Conservation (phyloP, 202 grass and related monocot species). For the Schoenoplectus tabernaemontani region DNA sequence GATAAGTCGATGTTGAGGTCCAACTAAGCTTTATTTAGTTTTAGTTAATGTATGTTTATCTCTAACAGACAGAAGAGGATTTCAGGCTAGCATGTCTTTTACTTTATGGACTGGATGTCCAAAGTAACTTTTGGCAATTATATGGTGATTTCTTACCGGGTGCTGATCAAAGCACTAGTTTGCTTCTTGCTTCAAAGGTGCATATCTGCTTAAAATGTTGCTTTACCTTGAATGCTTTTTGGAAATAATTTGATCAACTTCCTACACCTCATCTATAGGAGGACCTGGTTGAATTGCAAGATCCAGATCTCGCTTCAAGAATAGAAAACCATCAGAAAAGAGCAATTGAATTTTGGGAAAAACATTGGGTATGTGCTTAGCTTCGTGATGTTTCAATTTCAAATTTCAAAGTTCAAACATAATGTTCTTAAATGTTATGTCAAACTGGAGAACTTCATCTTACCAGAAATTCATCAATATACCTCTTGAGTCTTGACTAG, state of each 20-base stretch:
- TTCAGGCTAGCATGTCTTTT: slow-evolving; percentile 78
- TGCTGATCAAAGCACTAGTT: slow-evolving; percentile 77
- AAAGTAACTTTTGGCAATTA: slow-evolving; percentile 85
- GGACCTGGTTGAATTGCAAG: slow-evolving; percentile 85
- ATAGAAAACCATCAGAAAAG: slow-evolving; percentile 49
- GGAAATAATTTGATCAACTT: slow-evolving; percentile 24
- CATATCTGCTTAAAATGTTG: slow-evolving; percentile 18
- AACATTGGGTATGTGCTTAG: slow-evolving; percentile 65
- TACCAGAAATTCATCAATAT: background rate
- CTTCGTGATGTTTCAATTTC: background rate
- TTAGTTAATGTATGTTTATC: background rate
- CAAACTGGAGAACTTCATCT: background rate
- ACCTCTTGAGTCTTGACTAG: background rate
- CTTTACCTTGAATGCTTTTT: slow-evolving; percentile 22
- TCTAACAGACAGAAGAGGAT: slow-evolving; percentile 87
- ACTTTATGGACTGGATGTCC: slow-evolving; percentile 72
- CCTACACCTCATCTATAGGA: slow-evolving; percentile 37
- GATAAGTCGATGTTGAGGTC: background rate
- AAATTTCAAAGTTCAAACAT: background rate
- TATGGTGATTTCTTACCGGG: slow-evolving; percentile 94
- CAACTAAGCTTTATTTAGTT: background rate
- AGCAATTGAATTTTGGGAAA: slow-evolving; percentile 95
- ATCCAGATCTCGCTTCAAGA: slow-evolving; percentile 55
- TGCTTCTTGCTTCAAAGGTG: slow-evolving; percentile 84
- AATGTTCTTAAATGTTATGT: background rate